These are phyloP conservation scores for Plasmodium knowlesi DNA, from an alignment of 169 alveolate species.

Conservation along the genomic window DNA sequence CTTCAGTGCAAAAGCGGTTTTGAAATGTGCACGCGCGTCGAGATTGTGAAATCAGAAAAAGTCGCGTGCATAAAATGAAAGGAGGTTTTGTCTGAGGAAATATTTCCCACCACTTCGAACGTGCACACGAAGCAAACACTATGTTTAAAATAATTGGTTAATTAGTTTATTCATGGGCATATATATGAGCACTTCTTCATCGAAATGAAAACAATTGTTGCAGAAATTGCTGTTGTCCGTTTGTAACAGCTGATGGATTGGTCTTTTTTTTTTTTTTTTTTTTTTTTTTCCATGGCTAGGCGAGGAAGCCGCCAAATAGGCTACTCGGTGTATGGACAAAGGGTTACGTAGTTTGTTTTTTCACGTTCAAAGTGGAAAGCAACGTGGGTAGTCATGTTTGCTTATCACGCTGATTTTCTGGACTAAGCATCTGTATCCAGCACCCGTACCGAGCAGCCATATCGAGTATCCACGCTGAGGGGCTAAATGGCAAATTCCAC, in stretches of 20 bases:
- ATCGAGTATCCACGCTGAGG: not conserved
- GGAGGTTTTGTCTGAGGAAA: not conserved
- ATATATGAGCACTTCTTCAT: not conserved
- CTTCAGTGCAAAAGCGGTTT: not conserved
- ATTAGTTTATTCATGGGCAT: not conserved
- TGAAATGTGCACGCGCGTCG: not conserved
- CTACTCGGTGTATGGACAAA: not conserved
- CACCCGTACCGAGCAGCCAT: not conserved
- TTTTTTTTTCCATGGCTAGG: not conserved
- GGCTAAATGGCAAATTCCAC: not conserved
- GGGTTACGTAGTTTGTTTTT: not conserved
- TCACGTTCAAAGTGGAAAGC: not conserved
- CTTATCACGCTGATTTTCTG: not conserved
- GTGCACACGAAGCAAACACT: not conserved
- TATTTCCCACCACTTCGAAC: not conserved
- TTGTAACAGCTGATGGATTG: not conserved
- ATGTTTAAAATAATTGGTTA: not conserved
- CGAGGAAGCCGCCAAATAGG: not conserved
- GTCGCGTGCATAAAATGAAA: not conserved
- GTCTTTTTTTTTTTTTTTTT: too few relatives aligned
- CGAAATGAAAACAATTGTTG: not conserved
- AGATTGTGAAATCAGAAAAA: not conserved
- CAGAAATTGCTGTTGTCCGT: not conserved
- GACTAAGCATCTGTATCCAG: not conserved
- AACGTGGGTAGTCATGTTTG: not conserved